Evolutionary conservation across 2,329 filamentous ascomycete species (phyloP).

Genomic region (Aspergillus proliferans): DNA sequence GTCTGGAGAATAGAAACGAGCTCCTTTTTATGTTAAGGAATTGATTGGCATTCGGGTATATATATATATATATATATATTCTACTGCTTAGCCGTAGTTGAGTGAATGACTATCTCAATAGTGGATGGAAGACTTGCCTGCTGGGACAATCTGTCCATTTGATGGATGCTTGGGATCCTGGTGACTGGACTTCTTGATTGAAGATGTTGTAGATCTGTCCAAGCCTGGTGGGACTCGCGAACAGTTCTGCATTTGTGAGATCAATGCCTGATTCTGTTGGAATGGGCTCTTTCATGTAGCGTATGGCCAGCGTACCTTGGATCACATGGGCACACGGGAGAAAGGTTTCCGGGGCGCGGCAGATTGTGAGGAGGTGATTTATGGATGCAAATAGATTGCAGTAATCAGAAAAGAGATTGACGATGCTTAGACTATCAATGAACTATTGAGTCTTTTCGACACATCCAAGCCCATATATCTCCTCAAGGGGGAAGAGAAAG

Average conservation of each 20-base stretch:
- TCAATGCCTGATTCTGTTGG: slow-evolving; percentile 15
- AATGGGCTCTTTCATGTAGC: slow-evolving; percentile 8
- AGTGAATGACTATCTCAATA: neutral
- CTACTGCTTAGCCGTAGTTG: no score
- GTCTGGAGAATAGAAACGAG: no score
- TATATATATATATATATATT: neutral
- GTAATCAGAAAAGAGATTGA: neutral
- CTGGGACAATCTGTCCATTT: neutral
- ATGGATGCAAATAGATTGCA: neutral
- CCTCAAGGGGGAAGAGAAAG: slow-evolving; percentile 5
- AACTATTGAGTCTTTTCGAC: slow-evolving; percentile 4
- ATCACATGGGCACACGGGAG: neutral
- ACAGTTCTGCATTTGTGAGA: slow-evolving; percentile 13
- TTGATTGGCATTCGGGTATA: neutral
- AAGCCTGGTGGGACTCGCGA: neutral
- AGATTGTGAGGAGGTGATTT: slow-evolving; percentile 4
- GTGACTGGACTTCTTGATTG: slow-evolving; percentile 15
- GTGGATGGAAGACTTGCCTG: neutral
- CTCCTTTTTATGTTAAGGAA: neutral
- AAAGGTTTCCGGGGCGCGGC: neutral
- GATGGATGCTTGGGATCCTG: slow-evolving; percentile 9
- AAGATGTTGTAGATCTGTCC: neutral
- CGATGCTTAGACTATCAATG: neutral
- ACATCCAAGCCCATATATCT: slow-evolving; percentile 3
- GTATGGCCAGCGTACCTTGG: slow-evolving; percentile 3